Percentiles rank a stretch among this genome's conserved stretches.
Conservation (phyloP, 108 stramenopile genomes). For the Mayamaea pseudoterrestris region DNA sequence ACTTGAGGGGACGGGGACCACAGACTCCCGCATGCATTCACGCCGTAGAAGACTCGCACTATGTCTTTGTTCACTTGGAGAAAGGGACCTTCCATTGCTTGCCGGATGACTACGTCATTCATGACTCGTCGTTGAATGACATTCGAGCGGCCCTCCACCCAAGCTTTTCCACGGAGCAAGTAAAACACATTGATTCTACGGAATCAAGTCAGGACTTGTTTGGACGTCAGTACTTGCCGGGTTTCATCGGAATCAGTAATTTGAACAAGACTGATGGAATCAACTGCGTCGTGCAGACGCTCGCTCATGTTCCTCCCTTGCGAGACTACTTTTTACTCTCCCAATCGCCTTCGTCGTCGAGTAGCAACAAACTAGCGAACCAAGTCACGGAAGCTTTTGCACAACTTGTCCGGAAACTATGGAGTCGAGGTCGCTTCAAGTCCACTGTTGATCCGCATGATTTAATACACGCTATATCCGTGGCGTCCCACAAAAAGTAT, state of each 20-base stretch:
- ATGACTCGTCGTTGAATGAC: conserved; percentile 74
- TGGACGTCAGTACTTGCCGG: conserved; percentile 88
- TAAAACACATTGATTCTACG: conserved; percentile 58
- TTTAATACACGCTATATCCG: conserved; percentile 81
- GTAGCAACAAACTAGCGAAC: conserved; percentile 22
- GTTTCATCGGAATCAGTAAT: conserved; percentile 93
- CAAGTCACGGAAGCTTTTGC: conserved; percentile 72
- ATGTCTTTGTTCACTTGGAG: conserved; percentile 83
- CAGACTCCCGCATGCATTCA: conserved; percentile 95
- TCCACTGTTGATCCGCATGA: conserved; percentile 90
- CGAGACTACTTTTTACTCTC: conserved; percentile 84
- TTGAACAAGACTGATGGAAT: conserved; percentile 88
- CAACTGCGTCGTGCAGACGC: conserved; percentile 83
- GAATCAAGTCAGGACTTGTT: conserved; percentile 80
- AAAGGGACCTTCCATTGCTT: conserved; percentile 83
- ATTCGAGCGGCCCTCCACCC: conserved; percentile 81
- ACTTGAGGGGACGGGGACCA: conserved; percentile 85
- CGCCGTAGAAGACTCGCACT: conserved; percentile 82
- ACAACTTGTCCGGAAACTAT: conserved; percentile 87
- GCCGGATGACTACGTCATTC: conserved; percentile 94
- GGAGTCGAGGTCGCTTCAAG: conserved; percentile 90
- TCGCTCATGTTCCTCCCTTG: conserved; percentile 85
- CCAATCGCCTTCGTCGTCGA: background rate
- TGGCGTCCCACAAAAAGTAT: conserved; percentile 83
- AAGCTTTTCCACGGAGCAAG: conserved; percentile 45